Evolutionary conservation across 2,329 filamentous ascomycete genomes (phyloP).

Genomic region (Dactylonectria macrodidyma): DNA sequence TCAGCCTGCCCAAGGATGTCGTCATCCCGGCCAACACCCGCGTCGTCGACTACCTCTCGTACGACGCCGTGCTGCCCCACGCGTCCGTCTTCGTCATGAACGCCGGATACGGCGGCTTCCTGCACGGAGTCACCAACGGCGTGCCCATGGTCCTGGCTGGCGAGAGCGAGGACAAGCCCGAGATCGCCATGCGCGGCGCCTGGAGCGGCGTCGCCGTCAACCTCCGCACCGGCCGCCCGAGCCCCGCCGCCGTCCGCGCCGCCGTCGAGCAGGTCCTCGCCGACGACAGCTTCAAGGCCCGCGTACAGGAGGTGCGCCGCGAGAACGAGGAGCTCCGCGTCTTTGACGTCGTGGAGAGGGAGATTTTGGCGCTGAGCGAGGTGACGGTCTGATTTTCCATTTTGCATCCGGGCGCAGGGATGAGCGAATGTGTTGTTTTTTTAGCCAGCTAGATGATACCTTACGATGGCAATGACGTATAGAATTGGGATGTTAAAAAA

Average conservation of each 20-base stretch:
- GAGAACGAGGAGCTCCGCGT: constrained; percentile 53
- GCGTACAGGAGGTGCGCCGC: constrained; percentile 48
- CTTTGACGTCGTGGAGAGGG: constrained; percentile 42
- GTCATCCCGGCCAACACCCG: constrained; percentile 58
- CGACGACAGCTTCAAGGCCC: constrained; percentile 49
- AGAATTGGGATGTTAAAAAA: not conserved
- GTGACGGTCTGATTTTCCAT: constrained; percentile 11
- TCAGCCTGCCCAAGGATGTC: constrained; percentile 42
- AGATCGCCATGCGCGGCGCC: constrained; percentile 58
- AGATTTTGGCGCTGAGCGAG: constrained; percentile 35
- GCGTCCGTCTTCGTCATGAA: constrained; percentile 63
- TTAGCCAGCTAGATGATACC: not conserved
- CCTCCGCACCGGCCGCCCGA: constrained; percentile 54
- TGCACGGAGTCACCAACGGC: constrained; percentile 60
- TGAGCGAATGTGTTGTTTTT: not conserved
- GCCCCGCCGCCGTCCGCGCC: constrained; percentile 44
- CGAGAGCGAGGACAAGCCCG: constrained; percentile 57
- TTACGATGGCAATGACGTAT: not conserved
- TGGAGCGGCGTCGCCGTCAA: constrained; percentile 63
- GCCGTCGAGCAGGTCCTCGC: constrained; percentile 52
- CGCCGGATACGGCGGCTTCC: constrained; percentile 64
- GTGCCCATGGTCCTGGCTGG: constrained; percentile 65
- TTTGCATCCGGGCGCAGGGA: not conserved
- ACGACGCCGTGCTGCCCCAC: constrained; percentile 61
- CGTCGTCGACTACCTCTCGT: constrained; percentile 64